Conservation (phyloP, 2,329 filamentous ascomycete species). For the Cladosporium sp. region DNA sequence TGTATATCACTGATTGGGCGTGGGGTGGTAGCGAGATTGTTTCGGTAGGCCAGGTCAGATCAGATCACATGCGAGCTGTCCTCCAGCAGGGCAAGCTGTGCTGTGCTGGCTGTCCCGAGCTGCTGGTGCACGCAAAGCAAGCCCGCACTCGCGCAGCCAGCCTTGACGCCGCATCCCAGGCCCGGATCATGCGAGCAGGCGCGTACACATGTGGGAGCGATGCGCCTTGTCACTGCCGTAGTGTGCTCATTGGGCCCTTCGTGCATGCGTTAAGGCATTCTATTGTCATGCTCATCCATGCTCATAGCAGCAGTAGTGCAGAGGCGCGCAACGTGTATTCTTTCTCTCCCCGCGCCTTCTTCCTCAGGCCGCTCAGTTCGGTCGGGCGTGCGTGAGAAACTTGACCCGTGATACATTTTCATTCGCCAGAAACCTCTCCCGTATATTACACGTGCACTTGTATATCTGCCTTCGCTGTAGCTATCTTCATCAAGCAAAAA, state of each 20-base stretch:
- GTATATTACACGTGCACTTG: not conserved
- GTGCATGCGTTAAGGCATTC: not conserved
- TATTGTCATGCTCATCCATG: not conserved
- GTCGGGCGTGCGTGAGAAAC: not conserved
- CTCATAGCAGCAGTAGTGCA: not conserved
- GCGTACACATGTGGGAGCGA: not conserved
- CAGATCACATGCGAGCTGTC: not conserved
- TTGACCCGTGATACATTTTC: not conserved
- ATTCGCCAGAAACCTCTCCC: not conserved
- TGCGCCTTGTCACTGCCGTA: not conserved
- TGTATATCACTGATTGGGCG: not conserved
- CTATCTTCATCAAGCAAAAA: not conserved
- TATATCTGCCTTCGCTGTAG: not conserved
- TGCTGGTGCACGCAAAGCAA: not conserved
- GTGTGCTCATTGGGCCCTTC: not conserved
- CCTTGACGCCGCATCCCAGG: not conserved
- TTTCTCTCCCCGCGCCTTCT: not conserved
- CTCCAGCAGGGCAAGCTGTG: not conserved
- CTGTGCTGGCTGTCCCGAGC: not conserved
- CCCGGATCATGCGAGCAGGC: not conserved
- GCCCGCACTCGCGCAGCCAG: not conserved
- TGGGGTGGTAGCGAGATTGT: not conserved
- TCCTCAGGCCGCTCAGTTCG: not conserved
- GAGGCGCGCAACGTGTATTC: not conserved
- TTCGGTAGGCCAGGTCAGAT: not conserved